These are phyloP conservation scores for Haematococcus lacustris DNA, from an alignment of 139 green algal genomes.

Conservation along the genomic window DNA sequence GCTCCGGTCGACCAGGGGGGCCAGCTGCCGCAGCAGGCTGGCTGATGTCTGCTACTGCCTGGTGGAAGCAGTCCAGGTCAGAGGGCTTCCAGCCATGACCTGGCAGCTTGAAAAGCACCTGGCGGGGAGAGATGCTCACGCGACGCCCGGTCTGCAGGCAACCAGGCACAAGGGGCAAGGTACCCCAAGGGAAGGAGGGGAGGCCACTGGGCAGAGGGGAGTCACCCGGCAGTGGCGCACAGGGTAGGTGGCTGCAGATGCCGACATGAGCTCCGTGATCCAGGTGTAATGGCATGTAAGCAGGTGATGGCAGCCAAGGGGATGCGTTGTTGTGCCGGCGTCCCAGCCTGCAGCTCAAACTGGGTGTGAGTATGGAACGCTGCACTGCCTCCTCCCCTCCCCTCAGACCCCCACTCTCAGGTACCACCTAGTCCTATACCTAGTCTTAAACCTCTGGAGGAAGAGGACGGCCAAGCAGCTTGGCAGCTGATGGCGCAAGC, in stretches of 20 bases:
- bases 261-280: not conserved
- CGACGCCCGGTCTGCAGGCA: not conserved
- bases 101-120: conserved; percentile 2
- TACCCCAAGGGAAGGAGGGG: not conserved
- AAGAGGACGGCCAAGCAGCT: not conserved
- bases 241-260: not conserved
- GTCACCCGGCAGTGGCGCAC: not conserved
- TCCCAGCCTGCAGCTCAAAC: not conserved
- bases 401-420: not conserved
- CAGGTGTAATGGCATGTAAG: no score
- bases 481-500: no score
- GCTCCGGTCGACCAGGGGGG: no score
- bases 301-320: no score
- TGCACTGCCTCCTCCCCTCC: not conserved
- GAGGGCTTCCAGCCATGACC: no score
- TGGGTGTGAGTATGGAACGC: not conserved
- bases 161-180: not conserved
- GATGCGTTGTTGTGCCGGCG: no score
- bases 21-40: no score
- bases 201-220: not conserved
- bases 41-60: no score
- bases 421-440: not conserved
- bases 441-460: not conserved
- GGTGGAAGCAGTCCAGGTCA: no score
- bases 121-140: not conserved